These are phyloP conservation scores for Dichotomocladium elegans DNA, from an alignment of 371 early-diverging fungal species.

Conservation along the genomic window DNA sequence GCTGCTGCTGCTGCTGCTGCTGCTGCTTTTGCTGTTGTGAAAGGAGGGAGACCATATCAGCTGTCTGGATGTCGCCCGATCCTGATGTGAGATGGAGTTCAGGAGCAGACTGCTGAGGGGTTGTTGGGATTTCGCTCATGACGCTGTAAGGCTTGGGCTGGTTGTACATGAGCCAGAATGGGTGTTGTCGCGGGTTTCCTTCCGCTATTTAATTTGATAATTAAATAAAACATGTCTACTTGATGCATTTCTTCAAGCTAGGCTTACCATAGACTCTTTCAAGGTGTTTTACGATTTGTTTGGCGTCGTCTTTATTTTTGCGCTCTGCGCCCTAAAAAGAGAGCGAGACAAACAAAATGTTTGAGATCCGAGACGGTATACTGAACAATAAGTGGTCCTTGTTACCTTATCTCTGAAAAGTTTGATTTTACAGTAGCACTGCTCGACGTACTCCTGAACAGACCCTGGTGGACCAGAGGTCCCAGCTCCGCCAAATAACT, in stretches of 20 bases:
- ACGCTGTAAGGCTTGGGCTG: constrained; percentile 30
- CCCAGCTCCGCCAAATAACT: background rate
- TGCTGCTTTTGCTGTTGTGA: background rate
- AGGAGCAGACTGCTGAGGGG: constrained; percentile 5
- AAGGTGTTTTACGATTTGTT: constrained; percentile 53
- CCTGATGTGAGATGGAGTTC: background rate
- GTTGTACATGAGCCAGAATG: constrained; percentile 33
- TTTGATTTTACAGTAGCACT: constrained; percentile 65
- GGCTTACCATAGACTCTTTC: constrained; percentile 46
- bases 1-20: background rate
- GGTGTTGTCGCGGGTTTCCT: constrained; percentile 13
- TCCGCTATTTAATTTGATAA: constrained; percentile 9
- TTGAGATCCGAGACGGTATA: no score
- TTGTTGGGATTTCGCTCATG: constrained; percentile 23
- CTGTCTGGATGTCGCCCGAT: background rate
- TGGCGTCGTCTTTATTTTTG: constrained; percentile 61
- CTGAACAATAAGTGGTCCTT: no score
- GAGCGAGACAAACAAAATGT: no score
- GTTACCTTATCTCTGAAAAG: constrained; percentile 78
- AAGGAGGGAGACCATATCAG: background rate
- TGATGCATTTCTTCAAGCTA: constrained; percentile 1
- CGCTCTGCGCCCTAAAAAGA: constrained; percentile 55
- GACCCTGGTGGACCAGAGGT: background rate
- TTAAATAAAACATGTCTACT: no score
- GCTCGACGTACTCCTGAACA: constrained; percentile 35